Percentiles rank a stretch among this genome's conserved stretches.
These are phyloP conservation scores for Centrapalus pauciflorus DNA, from an alignment of 129 eudicot genomes.

Conservation along the genomic window DNA sequence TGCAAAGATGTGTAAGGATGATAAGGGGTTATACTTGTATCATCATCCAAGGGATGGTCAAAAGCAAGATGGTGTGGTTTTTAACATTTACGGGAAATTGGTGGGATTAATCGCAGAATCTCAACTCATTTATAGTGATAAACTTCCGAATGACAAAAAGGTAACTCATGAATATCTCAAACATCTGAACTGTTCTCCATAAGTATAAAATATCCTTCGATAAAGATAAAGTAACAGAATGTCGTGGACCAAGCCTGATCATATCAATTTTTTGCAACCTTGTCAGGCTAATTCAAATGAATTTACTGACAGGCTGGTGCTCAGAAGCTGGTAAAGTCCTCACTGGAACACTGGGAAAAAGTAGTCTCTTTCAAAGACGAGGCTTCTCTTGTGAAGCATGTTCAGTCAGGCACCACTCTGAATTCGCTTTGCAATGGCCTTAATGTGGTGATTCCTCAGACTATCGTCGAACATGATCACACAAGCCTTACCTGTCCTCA, in stretches of 20 bases:
- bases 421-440: slow-evolving; percentile 3
- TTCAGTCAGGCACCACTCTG: slow-evolving; percentile 6
- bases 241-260: neutral
- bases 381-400: slow-evolving; percentile 5
- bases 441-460: slow-evolving; percentile 15
- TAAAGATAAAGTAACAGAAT: neutral
- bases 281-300: neutral
- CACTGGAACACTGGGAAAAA: slow-evolving; percentile 24
- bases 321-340: slow-evolving; percentile 19
- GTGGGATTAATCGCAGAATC: slow-evolving; percentile 19
- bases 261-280: neutral
- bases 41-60: slow-evolving; percentile 8
- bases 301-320: slow-evolving; percentile 22
- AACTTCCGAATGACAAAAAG: slow-evolving; percentile 15
- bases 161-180: slow-evolving; percentile 2
- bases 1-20: slow-evolving; percentile 23
- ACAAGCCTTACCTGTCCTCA: slow-evolving; percentile 16
- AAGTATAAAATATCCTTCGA: neutral
- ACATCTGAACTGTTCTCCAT: neutral
- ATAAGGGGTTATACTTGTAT: slow-evolving; percentile 25
- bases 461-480: neutral
- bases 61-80: slow-evolving; percentile 22
- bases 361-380: slow-evolving; percentile 13
- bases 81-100: slow-evolving; percentile 16
- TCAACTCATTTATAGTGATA: slow-evolving; percentile 12